Percentiles rank a stretch among this genome's conserved stretches.
Conservation (phyloP, 805 yeast species). For the Schizosaccharomyces lindneri region DNA sequence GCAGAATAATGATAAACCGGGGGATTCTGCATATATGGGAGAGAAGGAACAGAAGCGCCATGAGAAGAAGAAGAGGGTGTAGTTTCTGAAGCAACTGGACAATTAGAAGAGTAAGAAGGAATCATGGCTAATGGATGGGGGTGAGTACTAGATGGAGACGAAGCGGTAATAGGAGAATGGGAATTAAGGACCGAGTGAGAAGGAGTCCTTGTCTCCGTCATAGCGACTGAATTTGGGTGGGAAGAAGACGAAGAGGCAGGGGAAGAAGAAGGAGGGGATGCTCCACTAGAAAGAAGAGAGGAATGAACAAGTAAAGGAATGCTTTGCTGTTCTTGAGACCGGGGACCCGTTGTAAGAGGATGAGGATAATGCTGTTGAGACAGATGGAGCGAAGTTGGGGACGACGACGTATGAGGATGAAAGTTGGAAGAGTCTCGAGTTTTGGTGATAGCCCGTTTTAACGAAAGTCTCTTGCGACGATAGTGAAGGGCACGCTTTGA, state of each 20-base stretch:
- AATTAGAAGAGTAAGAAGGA: not conserved
- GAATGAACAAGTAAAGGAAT: not conserved
- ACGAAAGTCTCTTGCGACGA: not conserved
- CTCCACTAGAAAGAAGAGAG: not conserved
- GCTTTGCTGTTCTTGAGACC: too few relatives aligned
- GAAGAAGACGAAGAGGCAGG: not conserved
- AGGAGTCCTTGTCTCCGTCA: not conserved
- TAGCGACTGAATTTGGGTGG: not conserved
- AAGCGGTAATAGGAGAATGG: not conserved
- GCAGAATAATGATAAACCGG: too few relatives aligned
- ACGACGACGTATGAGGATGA: too few relatives aligned
- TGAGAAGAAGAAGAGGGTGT: not conserved
- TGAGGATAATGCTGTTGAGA: too few relatives aligned
- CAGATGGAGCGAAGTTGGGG: too few relatives aligned
- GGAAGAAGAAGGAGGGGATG: not conserved
- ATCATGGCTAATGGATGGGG: not conserved
- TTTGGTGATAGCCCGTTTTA: not conserved
- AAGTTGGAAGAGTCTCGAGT: not conserved
- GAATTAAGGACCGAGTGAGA: not conserved
- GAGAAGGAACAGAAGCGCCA: not conserved
- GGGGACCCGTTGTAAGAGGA: too few relatives aligned
- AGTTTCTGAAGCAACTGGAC: not conserved
- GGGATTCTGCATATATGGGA: too few relatives aligned
- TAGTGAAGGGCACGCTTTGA: not conserved
- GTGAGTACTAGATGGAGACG: not conserved